These are phyloP conservation scores for Neopestalotiopsis sp. DNA, from an alignment of 2,329 filamentous ascomycete species.

Conservation along the genomic window DNA sequence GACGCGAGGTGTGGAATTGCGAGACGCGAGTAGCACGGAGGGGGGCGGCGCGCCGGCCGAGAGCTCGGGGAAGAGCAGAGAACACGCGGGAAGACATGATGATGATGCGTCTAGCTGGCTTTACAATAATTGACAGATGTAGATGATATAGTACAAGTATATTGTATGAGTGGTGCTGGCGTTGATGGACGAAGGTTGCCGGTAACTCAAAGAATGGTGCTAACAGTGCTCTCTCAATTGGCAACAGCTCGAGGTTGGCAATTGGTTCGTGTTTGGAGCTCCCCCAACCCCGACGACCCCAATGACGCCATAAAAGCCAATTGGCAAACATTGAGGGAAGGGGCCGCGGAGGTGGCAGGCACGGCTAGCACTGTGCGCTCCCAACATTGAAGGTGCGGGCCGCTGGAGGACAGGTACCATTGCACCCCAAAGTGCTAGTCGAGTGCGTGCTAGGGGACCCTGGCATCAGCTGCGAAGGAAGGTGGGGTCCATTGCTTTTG, in stretches of 20 bases:
- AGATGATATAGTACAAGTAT: not conserved
- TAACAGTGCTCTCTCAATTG: not conserved
- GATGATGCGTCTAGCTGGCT: not conserved
- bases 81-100: conserved; percentile 35
- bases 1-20: conserved; percentile 70
- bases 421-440: not conserved
- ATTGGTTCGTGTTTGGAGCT: not conserved
- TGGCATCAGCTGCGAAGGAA: not conserved
- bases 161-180: not conserved
- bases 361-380: not conserved
- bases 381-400: not conserved
- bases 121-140: not conserved
- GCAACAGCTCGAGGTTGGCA: not conserved
- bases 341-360: not conserved
- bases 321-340: not conserved
- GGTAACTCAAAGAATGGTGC: not conserved
- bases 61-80: conserved; percentile 20
- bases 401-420: not conserved
- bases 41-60: conserved; percentile 34
- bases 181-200: not conserved
- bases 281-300: not conserved
- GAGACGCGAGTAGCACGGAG: conserved; percentile 27
- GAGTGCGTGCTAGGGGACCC: not conserved
- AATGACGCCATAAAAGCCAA: conserved; percentile 12
- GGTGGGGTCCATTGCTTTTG: not conserved